Conservation (phyloP, 169 alveolate species). For the Plasmodium ovale region DNA sequence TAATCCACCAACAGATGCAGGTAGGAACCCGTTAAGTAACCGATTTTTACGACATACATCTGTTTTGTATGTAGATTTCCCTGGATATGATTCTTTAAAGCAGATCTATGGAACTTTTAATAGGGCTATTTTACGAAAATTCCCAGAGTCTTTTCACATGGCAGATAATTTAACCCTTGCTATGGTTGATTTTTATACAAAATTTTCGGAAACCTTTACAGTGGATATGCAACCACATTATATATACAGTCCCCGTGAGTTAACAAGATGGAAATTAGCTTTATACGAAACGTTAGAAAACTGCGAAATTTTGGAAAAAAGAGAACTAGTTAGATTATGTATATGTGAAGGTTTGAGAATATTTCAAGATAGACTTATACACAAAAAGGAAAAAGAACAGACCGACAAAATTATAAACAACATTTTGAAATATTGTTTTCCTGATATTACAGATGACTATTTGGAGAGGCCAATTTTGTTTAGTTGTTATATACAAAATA, state of each 20-base stretch:
- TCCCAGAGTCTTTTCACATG: conserved; percentile 81
- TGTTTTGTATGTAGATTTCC: conserved; percentile 97
- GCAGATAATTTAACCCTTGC: conserved; percentile 96
- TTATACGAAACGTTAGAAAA: conserved; percentile 86
- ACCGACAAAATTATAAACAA: conserved; percentile 93
- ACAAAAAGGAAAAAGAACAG: conserved; percentile 94
- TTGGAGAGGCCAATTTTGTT: conserved; percentile 91
- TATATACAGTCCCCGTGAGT: conserved; percentile 98
- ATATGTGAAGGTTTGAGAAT: conserved; percentile 97
- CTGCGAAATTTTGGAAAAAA: conserved; percentile 70
- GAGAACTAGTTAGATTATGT: conserved; percentile 91
- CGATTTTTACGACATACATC: conserved; percentile 97
- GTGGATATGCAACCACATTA: conserved; percentile 98
- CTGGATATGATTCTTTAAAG: conserved; percentile 96
- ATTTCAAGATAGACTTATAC: conserved; percentile 96
- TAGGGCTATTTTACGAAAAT: conserved; percentile 94
- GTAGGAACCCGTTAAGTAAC: conserved; percentile 96
- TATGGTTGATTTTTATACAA: conserved; percentile 97
- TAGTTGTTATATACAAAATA: conserved; percentile 85
- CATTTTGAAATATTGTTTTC: conserved; percentile 84
- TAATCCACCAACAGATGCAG: conserved; percentile 99
- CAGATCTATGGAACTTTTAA: conserved; percentile 98
- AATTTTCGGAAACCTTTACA: conserved; percentile 93
- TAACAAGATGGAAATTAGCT: conserved; percentile 98
- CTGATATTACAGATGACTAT: conserved; percentile 76